Conservation (phyloP, 352 stramenopile genomes). For the Globisporangium parvum region DNA sequence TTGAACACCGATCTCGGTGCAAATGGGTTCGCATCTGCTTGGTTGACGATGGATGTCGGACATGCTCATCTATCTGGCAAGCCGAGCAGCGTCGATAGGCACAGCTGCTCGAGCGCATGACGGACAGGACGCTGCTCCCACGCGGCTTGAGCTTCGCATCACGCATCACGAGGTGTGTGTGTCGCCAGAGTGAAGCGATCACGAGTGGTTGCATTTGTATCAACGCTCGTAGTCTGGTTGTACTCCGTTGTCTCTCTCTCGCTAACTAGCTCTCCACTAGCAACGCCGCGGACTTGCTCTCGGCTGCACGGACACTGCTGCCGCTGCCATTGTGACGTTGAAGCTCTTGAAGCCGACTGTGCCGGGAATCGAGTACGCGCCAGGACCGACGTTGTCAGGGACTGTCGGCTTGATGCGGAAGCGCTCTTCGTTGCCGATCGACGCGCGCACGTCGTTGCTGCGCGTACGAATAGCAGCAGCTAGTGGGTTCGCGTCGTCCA, state of each 20-base stretch:
- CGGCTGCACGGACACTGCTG: background rate
- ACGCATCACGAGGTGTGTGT: no score
- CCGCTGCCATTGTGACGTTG: conserved; percentile 48
- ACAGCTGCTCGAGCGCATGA: no score
- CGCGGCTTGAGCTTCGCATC: no score
- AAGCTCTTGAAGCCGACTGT: conserved; percentile 64
- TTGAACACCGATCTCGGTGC: no score
- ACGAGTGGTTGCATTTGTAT: no score
- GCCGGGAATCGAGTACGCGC: conserved; percentile 42
- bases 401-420: conserved; percentile 51
- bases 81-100: no score
- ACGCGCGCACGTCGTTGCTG: conserved; percentile 29
- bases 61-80: no score
- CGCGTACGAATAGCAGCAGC: conserved; percentile 19
- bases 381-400: conserved; percentile 36
- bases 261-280: background rate
- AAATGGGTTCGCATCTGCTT: no score
- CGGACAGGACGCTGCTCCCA: no score
- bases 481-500: conserved; percentile 2
- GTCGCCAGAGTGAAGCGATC: no score
- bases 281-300: background rate
- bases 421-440: conserved; percentile 39
- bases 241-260: background rate
- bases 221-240: no score
- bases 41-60: no score